Evolutionary conservation across 345 rosid genomes (phyloP).

Genomic region (Moringa oleifera): DNA sequence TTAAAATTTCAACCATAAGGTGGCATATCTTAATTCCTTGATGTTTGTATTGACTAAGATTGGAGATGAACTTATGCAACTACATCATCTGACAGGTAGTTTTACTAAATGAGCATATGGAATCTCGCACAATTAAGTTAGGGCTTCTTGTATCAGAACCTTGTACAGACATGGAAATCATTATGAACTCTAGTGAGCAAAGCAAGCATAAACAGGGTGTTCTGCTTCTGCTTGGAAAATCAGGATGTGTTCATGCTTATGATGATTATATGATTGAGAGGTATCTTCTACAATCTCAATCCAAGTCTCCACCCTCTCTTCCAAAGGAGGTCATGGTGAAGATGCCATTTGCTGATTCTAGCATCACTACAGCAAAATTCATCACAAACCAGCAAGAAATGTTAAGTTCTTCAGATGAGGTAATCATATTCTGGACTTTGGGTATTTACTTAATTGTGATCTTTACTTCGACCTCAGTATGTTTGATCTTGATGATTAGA

Average conservation of each 20-base stretch:
- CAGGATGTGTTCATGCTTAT: constrained; percentile 67
- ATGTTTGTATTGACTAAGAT: background rate
- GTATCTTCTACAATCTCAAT: constrained; percentile 72
- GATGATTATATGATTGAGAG: constrained; percentile 77
- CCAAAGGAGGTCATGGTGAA: constrained; percentile 65
- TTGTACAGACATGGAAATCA: constrained; percentile 67
- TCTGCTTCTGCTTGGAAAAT: constrained; percentile 68
- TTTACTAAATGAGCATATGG: constrained; percentile 65
- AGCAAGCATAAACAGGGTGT: constrained; percentile 52
- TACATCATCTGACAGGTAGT: constrained; percentile 42
- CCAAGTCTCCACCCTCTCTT: constrained; percentile 66
- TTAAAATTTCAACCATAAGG: too few relatives aligned
- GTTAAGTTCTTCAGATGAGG: constrained; percentile 55
- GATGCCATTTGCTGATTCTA: constrained; percentile 62
- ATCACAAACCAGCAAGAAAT: constrained; percentile 39
- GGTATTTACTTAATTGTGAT: background rate
- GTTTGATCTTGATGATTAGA: background rate
- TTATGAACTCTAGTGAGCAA: constrained; percentile 47
- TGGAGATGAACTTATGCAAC: background rate
- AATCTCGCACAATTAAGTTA: constrained; percentile 71
- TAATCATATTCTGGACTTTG: constrained; percentile 19
- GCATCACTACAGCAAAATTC: constrained; percentile 53
- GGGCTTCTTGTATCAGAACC: constrained; percentile 73
- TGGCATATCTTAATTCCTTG: constrained; percentile 2
- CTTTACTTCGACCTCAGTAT: background rate